These are phyloP conservation scores for Beauveria rudraprayagi DNA, from an alignment of 2,329 filamentous ascomycete genomes.

Conservation along the genomic window DNA sequence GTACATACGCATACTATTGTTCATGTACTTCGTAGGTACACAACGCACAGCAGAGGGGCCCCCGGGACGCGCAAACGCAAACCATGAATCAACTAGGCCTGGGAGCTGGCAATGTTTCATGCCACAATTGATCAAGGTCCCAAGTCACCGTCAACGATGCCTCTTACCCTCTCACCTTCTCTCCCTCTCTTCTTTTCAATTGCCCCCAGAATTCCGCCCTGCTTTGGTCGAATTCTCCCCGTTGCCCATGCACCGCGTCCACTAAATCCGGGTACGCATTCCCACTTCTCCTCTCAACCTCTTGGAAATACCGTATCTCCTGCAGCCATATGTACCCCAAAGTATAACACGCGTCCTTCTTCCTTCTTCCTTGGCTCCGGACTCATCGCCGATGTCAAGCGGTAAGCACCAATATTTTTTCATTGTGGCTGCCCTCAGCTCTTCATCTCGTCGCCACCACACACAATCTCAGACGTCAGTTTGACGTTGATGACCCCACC, in stretches of 20 bases:
- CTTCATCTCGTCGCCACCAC: neutral
- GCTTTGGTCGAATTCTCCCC: no score
- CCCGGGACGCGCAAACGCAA: neutral
- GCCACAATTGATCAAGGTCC: neutral
- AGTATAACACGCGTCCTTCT: neutral
- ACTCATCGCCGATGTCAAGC: conserved; percentile 1
- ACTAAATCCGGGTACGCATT: conserved; percentile 1
- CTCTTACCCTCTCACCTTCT: neutral
- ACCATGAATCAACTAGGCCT: no score
- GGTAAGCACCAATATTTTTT: neutral
- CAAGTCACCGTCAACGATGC: neutral
- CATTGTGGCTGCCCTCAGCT: neutral
- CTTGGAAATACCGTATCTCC: no score
- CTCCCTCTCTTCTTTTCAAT: neutral
- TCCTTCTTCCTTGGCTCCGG: neutral
- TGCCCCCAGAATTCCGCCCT: no score
- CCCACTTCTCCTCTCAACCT: neutral
- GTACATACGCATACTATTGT: neutral
- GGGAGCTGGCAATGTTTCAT: conserved; percentile 2
- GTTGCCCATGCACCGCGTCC: neutral
- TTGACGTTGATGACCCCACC: neutral
- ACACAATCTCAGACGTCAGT: neutral
- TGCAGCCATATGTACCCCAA: neutral
- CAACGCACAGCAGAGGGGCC: neutral
- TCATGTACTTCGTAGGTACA: neutral